Percentiles rank a stretch among this genome's conserved stretches.
Evolutionary conservation across 2,329 filamentous ascomycete genomes (phyloP).

Genomic region (Hymenoscyphus fructigenus): DNA sequence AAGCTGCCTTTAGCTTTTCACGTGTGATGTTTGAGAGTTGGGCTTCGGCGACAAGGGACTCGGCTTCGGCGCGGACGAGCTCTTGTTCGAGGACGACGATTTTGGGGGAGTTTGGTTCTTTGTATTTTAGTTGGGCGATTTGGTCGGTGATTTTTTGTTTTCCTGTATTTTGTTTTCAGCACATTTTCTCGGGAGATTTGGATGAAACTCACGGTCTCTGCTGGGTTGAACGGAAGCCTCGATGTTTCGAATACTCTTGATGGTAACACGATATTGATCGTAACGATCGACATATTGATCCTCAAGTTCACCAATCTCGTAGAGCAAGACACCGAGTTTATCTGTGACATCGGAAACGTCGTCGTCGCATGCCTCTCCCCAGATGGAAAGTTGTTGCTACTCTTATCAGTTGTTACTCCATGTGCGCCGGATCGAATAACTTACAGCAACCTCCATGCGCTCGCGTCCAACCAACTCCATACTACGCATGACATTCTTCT

Average conservation of each 20-base stretch:
- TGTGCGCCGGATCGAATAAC: constrained; percentile 39
- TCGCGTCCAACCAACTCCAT: constrained; percentile 93
- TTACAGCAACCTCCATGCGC: constrained; percentile 96
- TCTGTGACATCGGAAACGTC: constrained; percentile 98
- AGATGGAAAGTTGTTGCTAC: constrained; percentile 97
- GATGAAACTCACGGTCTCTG: constrained; percentile 88
- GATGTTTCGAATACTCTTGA: constrained; percentile 99
- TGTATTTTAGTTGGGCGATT: constrained; percentile 98
- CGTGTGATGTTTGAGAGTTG: constrained; percentile 99
- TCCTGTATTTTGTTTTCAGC: constrained; percentile 51
- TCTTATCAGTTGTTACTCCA: constrained; percentile 17
- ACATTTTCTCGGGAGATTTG: not conserved
- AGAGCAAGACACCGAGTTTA: constrained; percentile 95
- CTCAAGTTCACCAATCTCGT: constrained; percentile 90
- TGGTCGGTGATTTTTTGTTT: constrained; percentile 99
- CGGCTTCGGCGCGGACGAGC: constrained; percentile 94
- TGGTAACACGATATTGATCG: constrained; percentile 97
- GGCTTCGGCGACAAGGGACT: constrained; percentile 97
- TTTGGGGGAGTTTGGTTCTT: constrained; percentile 96
- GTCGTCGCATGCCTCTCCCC: constrained; percentile 94
- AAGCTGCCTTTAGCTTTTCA: constrained; percentile 98
- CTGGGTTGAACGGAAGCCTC: constrained; percentile 98
- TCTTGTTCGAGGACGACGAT: constrained; percentile 98
- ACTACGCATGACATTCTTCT: constrained; percentile 99
- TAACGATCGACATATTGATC: constrained; percentile 97